Evolutionary conservation across 108 stramenopile genomes (phyloP), one percentile per base, ranked within the genome.

Genomic region (Aurantiochytrium sp.): DNA sequence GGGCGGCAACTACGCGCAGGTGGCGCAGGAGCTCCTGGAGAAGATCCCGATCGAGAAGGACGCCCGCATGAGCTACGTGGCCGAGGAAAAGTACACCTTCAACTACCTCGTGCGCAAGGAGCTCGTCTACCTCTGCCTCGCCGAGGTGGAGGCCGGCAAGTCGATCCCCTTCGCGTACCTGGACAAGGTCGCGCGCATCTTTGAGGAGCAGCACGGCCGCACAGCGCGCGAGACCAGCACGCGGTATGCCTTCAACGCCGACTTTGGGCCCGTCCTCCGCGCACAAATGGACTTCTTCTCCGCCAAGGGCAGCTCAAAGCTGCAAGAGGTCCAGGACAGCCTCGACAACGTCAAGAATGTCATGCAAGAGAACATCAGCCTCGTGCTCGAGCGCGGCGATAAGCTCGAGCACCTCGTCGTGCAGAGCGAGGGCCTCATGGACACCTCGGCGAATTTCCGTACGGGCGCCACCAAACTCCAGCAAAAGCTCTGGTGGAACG

Each of bases 361-460:
- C 19, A 81, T 81, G 73, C 73, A 81, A 48, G 73, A 81, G 30
- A 81, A 81, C 45, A 81, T 81, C 39, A 81, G 73, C 73, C 73
- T 81, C 3, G 73, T 81, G 17, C 32, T 81, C 19, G 73, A 81
- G 42, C 39, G 73, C 3, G 73, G 73, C 39, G 73, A 81, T 21
- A 81, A 81, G 30, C 39, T 81, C 6, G 73, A 81, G 6, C 10
- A 81, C 73, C 73, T 81, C 3, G 73, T 81, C 24, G 73, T 81
- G 12, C 73, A 81, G 24, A 48, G 42, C 39, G 73, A 81, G 30
- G 45, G 42, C 1, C 73, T 81, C 42, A 81, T 81, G 73, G 73
- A 81, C 39, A 48, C 73, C 73, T 81, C 73, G 6, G 45, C 39
- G 19, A 48, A 24, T 12, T 81, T 81, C 24, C 39, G 45, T 6